Evolutionary conservation across 768 basidiomycete species (phyloP), one percentile per base, ranked within the genome.

Genomic region (Auricularia sp.): DNA sequence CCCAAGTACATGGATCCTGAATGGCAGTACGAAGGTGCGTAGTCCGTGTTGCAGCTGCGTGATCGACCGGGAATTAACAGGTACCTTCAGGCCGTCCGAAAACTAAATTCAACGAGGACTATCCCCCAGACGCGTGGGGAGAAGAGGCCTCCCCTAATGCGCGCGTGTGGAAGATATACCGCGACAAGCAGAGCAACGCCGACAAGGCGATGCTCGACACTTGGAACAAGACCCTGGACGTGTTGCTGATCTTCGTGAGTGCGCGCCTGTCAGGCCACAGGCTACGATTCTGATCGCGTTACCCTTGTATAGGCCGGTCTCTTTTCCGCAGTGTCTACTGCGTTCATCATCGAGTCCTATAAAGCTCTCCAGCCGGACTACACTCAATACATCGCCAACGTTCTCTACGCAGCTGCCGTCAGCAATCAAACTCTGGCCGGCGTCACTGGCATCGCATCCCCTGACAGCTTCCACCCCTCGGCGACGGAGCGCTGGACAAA

Each of bases 291-390:
- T 29, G 29, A 29, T 29, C 2, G 29, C 29, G 29, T 29, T 29
- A 29, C 29, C 29, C 29, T 29, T 29, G n/a, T 3, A 21, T 24
- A 68, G 68, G 64, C 68, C 1, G 68, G 67, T 10, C 47, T 68
- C 3, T 68, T 68, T 47, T 61, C 68, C 2, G n/a, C 62, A 4
- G 59, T 64, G 1, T 33, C 63, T 37, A 65, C 67, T 24, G 58
- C 64, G 3, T 67, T 68, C 47, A 34, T 68, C 3, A 13, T 65
- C 39, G 68, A 68, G 36, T 68, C 67, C 16, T 68, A 67, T 42
- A 68, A 68, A n/a, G 24, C 18, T 0, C 42, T 68, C 18, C 42
- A 56, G 11, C 67, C 67, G 2, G 66, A 68, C 33, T 42, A 63
- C 35, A 21, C 42, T 11, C 24, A 34, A 33, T 37, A 37, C 42